Conservation (phyloP, 306 rosid species). For the Cajanus cajan region DNA sequence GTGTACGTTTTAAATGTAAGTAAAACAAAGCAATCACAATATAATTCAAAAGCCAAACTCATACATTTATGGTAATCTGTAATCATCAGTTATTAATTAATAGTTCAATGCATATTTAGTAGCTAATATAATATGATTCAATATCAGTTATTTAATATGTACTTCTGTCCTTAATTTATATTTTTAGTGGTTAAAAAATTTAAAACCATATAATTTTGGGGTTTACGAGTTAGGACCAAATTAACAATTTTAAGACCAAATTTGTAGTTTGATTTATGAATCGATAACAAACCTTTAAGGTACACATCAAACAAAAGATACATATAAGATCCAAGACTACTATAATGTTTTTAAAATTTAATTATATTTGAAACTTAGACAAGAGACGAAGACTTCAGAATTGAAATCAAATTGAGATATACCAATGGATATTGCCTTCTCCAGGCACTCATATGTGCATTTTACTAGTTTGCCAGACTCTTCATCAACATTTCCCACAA, state of each 20-base stretch:
- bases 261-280: slow-evolving; percentile 4
- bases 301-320: background rate
- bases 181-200: background rate
- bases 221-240: background rate
- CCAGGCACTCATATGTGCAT: slow-evolving; percentile 89
- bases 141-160: background rate
- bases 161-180: background rate
- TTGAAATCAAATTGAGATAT: slow-evolving; percentile 31
- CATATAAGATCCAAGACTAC: background rate
- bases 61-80: background rate
- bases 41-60: background rate
- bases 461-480: slow-evolving; percentile 74
- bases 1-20: background rate
- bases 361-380: background rate
- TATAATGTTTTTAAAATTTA: background rate
- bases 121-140: background rate
- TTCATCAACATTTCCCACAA: slow-evolving; percentile 93
- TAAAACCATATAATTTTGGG: background rate
- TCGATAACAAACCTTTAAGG: background rate
- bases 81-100: background rate
- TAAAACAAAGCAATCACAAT: background rate
- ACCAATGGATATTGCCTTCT: slow-evolving; percentile 93
- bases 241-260: background rate
- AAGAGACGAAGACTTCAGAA: background rate
- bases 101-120: background rate